Conservation (phyloP, 2,329 filamentous ascomycete genomes). For the Cladorrhinum sp. region DNA sequence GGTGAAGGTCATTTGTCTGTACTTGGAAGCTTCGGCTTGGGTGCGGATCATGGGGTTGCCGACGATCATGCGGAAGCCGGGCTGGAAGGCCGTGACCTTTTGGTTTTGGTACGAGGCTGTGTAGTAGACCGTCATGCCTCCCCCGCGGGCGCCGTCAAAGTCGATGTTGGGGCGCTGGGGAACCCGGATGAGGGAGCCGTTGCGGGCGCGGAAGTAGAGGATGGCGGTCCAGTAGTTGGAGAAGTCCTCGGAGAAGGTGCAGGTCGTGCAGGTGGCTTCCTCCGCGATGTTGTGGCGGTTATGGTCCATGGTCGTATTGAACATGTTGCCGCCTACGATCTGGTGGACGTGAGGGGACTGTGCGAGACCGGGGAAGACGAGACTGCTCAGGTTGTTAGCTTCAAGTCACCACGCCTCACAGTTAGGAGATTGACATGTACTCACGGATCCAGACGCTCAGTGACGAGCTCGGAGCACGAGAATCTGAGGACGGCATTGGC, state of each 20-base stretch:
- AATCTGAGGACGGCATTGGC: constrained; percentile 19
- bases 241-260: constrained; percentile 21
- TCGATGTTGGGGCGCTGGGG: constrained; percentile 20
- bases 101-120: constrained; percentile 9
- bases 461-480: constrained; percentile 22
- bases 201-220: constrained; percentile 21
- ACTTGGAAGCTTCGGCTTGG: constrained; percentile 6
- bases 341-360: constrained; percentile 22
- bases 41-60: constrained; percentile 21
- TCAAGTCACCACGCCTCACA: no score
- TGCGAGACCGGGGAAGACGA: constrained; percentile 19
- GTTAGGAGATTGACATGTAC: background rate
- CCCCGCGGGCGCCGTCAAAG: constrained; percentile 18
- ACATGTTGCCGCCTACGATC: constrained; percentile 22
- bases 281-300: constrained; percentile 19
- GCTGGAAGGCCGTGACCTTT: constrained; percentile 17
- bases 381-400: constrained; percentile 4
- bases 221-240: constrained; percentile 23
- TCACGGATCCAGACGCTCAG: constrained; percentile 22
- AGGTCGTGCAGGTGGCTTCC: constrained; percentile 21
- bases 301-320: constrained; percentile 22
- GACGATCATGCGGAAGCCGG: constrained; percentile 24
- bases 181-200: constrained; percentile 18
- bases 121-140: constrained; percentile 22
- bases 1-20: constrained; percentile 22